Evolutionary conservation across 495 filamentous ascomycete species (phyloP), one percentile per base, ranked within the genome.

Genomic region (Aspergillus haitiensis): DNA sequence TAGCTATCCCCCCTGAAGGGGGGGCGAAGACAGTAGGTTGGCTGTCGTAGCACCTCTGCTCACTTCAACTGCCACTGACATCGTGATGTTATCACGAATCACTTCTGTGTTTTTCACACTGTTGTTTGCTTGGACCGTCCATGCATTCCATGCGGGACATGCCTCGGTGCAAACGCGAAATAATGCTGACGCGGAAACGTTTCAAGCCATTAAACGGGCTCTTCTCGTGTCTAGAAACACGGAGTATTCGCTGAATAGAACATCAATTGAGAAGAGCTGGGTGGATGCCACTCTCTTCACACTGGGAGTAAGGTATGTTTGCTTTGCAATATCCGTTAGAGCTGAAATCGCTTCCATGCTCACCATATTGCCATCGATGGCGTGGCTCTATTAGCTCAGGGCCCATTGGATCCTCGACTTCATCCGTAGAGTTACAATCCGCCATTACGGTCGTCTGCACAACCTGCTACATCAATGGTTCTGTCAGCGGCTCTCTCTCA

Each of bases 391-490:
- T 39, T 40, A 42, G 35, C 35, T 45, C n/a, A 8, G 27, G 40
- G 11, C 31, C 52, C 8, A 13, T 44, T 44, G 52, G 16, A n/a
- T 46, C 53, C 3, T 13, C 33, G 8, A n/a, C 35, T 27, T 18
- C 39, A 55, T 45, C 39, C 12, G 12, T 46, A 15, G 39, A 55
- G 11, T 11, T 45, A 39, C 6, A 46, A 15, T 39, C 18, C 18
- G 53, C 39, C 31, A 21, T 55, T 31, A 11, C 40, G 33, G 53
- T 55, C 13, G 46, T 27, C 39, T 55, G 53, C 40, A 55, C 35
- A 45, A 27, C 53, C 18, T 55, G 53, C 53, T 55, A 55, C 7
- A 16, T 55, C 31, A 55, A 55, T 15, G 53, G 53, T 7, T 45
- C 53, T 27, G 40, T 55, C 13, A 15, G 40, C 16, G 39, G 53